phyloP scores from a whole-genome alignment of 2,329 filamentous ascomycete genomes.

The Penicillium concentricum region DNA sequence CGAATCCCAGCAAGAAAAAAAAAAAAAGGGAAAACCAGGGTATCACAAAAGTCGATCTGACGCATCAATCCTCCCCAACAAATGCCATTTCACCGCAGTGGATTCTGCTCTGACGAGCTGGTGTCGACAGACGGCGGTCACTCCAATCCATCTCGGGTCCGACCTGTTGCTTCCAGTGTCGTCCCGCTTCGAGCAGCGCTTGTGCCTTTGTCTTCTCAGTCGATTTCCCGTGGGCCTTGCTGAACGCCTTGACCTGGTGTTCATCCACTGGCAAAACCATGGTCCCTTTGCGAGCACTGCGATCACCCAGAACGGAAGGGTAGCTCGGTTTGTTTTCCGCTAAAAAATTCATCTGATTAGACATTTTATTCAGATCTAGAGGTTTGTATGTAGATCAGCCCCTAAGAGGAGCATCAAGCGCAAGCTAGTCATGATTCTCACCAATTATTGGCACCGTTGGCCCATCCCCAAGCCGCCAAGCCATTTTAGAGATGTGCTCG shows the following conservation, averaged over 20 bases:
- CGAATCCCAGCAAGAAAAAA: not conserved
- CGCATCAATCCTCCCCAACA: constrained; percentile 25
- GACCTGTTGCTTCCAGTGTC: constrained; percentile 51
- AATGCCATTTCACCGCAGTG: constrained; percentile 52
- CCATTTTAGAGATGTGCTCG: constrained; percentile 53
- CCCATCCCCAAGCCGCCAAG: constrained; percentile 61
- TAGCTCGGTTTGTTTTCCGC: not conserved
- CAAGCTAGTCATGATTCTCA: constrained; percentile 44
- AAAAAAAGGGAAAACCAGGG: not conserved
- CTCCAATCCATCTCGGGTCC: constrained; percentile 55
- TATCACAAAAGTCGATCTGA: not conserved
- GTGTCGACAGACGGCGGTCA: constrained; percentile 54
- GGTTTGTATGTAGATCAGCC: constrained; percentile 23
- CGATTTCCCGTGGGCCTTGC: constrained; percentile 43
- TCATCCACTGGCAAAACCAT: constrained; percentile 39
- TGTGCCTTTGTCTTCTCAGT: constrained; percentile 48
- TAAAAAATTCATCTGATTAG: constrained; percentile 16
- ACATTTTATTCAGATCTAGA: constrained; percentile 8
- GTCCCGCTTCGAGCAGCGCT: constrained; percentile 47
- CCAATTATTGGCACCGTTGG: constrained; percentile 55
- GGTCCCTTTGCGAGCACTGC: constrained; percentile 25
- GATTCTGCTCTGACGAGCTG: constrained; percentile 51
- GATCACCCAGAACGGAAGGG: not conserved
- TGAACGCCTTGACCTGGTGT: constrained; percentile 40
- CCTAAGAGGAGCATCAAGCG: not conserved